Conservation (phyloP, 257 asterid species). For the Echites panduratus region DNA sequence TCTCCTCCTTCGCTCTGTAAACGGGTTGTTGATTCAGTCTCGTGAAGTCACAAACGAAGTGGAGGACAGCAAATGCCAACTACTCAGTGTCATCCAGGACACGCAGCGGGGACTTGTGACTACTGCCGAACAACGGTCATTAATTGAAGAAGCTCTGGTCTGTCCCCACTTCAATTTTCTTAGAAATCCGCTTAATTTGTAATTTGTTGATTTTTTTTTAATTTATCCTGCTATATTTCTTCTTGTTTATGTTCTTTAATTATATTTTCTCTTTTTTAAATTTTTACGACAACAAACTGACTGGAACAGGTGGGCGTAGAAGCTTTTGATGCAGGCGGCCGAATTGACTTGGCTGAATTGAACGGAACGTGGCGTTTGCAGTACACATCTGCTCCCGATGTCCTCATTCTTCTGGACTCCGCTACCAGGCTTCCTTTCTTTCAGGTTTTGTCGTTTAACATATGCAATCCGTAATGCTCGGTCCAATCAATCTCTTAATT, state of each 20-base stretch:
- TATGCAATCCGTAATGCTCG: neutral
- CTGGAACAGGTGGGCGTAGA: slow-evolving; percentile 52
- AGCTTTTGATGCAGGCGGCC: slow-evolving; percentile 53
- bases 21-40: neutral
- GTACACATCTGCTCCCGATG: slow-evolving; percentile 87
- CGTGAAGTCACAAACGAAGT: slow-evolving; percentile 45
- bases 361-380: slow-evolving; percentile 97
- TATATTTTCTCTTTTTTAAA: neutral
- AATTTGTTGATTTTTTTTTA: neutral
- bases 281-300: neutral
- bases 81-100: slow-evolving; percentile 55
- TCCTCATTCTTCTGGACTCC: slow-evolving; percentile 66
- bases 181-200: neutral
- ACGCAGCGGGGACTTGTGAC: slow-evolving; percentile 76
- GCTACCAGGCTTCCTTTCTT: slow-evolving; percentile 71
- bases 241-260: neutral
- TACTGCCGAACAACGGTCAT: slow-evolving; percentile 56
- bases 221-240: slow-evolving; percentile 11
- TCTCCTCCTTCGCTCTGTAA: neutral
- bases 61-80: slow-evolving; percentile 54
- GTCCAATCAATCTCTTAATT: no score
- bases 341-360: slow-evolving; percentile 46
- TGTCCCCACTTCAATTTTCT: slow-evolving; percentile 1
- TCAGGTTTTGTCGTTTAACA: slow-evolving; percentile 33
- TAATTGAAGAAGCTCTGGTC: slow-evolving; percentile 76